Conservation (phyloP, 2,329 filamentous ascomycete genomes). For the Ophiocordyceps robertsii region DNA sequence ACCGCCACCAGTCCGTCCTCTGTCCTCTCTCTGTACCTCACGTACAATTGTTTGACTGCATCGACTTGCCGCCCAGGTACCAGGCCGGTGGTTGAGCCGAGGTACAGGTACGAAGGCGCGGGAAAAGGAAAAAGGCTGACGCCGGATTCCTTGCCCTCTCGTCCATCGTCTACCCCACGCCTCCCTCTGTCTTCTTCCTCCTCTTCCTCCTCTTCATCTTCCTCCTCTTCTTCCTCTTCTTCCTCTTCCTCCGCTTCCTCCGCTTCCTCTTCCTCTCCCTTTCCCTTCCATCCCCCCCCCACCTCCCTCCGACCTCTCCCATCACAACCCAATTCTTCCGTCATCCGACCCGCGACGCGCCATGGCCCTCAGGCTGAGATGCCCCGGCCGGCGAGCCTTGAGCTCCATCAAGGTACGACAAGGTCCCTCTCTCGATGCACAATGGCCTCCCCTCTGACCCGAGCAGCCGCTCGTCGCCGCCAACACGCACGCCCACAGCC, state of each 20-base stretch:
- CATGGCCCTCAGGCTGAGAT: slow-evolving; percentile 54
- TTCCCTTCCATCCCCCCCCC: not conserved
- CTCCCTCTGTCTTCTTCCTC: no score
- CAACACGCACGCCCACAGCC: slow-evolving; percentile 44
- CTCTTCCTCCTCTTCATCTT: not conserved
- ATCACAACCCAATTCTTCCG: no score
- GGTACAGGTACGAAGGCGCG: no score
- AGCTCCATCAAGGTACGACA: slow-evolving; percentile 47
- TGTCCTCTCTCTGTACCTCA: no score
- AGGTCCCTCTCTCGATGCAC: not conserved
- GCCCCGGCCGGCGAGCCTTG: slow-evolving; percentile 48
- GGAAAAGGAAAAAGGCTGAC: no score
- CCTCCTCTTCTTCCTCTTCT: no score
- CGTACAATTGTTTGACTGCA: no score
- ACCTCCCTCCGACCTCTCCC: not conserved
- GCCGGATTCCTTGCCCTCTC: not conserved
- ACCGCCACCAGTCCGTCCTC: no score
- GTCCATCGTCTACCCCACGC: no score
- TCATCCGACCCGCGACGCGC: slow-evolving; percentile 11
- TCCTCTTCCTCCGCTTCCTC: not conserved
- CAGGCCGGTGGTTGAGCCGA: no score
- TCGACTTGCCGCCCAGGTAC: no score
- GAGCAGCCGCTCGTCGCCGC: slow-evolving; percentile 10
- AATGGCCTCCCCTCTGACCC: slow-evolving; percentile 9
- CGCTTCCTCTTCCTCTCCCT: not conserved